Evolutionary conservation across 345 rosid genomes (phyloP).

Genomic region (Eutrema yunnanense): DNA sequence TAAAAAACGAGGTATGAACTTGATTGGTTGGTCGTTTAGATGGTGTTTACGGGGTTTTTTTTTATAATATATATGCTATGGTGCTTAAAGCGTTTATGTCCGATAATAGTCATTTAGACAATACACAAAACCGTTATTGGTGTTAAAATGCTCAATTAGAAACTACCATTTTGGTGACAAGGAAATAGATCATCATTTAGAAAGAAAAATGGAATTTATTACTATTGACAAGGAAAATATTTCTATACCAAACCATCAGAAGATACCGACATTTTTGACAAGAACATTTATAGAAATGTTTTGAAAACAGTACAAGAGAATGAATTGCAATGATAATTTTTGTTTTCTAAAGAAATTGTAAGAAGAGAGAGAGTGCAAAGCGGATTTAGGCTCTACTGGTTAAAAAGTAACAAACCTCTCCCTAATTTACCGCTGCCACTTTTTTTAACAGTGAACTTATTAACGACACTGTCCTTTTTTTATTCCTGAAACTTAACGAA

Average conservation of each 20-base stretch:
- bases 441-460: slow-evolving; percentile 2
- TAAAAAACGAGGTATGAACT: too few species aligned
- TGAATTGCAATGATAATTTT: not conserved
- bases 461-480: slow-evolving; percentile 20
- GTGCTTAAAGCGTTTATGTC: not conserved
- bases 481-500: slow-evolving; percentile 22
- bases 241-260: not conserved
- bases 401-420: slow-evolving; percentile 8
- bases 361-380: not conserved
- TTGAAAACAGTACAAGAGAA: not conserved
- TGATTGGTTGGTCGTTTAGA: too few species aligned
- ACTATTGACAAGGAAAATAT: not conserved
- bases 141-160: not conserved
- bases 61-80: not conserved
- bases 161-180: too few species aligned
- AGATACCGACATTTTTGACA: slow-evolving; percentile 9
- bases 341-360: not conserved
- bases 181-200: too few species aligned
- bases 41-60: not conserved
- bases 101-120: not conserved
- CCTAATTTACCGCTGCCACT: slow-evolving; percentile 19
- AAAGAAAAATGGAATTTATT: not conserved
- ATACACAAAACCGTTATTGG: not conserved
- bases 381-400: not conserved
- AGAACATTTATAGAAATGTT: slow-evolving; percentile 27